Conservation (phyloP, 805 yeast species). For the Torulaspora delbrueckii region DNA sequence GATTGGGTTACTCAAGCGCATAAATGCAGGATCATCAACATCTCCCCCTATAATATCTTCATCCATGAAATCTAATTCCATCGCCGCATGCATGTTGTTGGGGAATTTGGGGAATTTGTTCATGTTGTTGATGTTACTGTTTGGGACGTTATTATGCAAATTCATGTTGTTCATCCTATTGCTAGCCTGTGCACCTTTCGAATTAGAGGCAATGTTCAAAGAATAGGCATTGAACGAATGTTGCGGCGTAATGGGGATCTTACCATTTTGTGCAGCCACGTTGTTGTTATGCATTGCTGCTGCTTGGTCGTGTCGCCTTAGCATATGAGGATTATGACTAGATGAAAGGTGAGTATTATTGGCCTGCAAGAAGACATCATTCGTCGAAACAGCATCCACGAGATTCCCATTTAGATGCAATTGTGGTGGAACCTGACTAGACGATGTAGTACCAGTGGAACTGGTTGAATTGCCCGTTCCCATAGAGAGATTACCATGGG, state of each 20-base stretch:
- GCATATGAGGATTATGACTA: constrained; percentile 6
- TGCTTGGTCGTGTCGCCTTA: constrained; percentile 6
- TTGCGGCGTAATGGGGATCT: constrained; percentile 15
- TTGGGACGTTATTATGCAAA: constrained; percentile 17
- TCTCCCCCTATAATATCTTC: constrained; percentile 16
- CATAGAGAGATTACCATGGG: constrained; percentile 4
- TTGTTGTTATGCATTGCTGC: constrained; percentile 1
- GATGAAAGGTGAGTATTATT: constrained; percentile 3
- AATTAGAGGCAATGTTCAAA: constrained; percentile 7
- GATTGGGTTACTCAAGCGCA: constrained; percentile 12
- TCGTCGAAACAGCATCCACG: constrained; percentile 87
- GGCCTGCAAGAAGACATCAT: constrained; percentile 73
- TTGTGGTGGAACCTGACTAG: constrained; percentile 16
- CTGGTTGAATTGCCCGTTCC: background rate
- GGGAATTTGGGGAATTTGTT: constrained; percentile 10
- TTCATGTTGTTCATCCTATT: constrained; percentile 21
- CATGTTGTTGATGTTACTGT: constrained; percentile 14
- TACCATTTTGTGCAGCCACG: constrained; percentile 16
- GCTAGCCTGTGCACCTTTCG: constrained; percentile 6
- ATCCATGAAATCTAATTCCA: constrained; percentile 25
- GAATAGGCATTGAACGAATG: constrained; percentile 21
- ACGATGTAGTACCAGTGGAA: constrained; percentile 21
- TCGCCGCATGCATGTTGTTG: constrained; percentile 13
- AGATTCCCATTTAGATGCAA: constrained; percentile 43
- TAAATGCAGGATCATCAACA: constrained; percentile 13